A percentile compares a stretch with the other conserved stretches of the same genome.
Evolutionary conservation across 2,329 filamentous ascomycete genomes (phyloP).

Genomic region (Ophiosphaerella narmari): DNA sequence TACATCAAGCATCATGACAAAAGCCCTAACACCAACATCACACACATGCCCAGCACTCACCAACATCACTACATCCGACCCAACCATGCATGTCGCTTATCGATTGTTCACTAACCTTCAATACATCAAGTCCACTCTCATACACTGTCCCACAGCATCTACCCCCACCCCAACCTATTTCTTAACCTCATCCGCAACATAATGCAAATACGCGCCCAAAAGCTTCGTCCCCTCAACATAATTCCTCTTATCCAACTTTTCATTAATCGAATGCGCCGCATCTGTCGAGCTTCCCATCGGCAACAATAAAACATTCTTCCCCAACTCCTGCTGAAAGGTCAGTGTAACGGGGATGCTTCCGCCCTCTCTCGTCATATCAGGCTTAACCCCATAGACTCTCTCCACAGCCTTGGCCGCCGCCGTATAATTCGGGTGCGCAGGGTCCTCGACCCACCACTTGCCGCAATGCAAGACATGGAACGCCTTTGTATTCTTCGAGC

Average conservation of each 20-base stretch:
- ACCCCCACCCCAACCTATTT: no score
- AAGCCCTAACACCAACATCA: no score
- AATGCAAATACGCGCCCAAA: conserved; percentile 92
- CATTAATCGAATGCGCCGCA: conserved; percentile 95
- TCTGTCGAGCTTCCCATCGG: conserved; percentile 98
- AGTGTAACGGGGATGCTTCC: conserved; percentile 96
- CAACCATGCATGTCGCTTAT: no score
- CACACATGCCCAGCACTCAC: no score
- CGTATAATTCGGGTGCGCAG: conserved; percentile 98
- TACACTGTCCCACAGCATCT: no score
- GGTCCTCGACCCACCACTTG: conserved; percentile 98
- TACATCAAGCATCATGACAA: no score
- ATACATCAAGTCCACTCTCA: no score
- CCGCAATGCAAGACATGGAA: conserved; percentile 84
- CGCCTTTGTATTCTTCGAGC: conserved; percentile 89
- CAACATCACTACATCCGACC: no score
- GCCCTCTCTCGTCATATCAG: conserved; percentile 94
- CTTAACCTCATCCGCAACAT: conserved; percentile 86
- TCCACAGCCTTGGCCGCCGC: conserved; percentile 95
- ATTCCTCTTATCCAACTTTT: conserved; percentile 95
- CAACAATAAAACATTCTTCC: conserved; percentile 93
- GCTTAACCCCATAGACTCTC: conserved; percentile 89
- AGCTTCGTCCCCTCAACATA: conserved; percentile 99
- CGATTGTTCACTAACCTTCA: no score
- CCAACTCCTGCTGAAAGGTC: conserved; percentile 95